Conservation (phyloP, 169 alveolate genomes). For the Eimeria falciformis region DNA sequence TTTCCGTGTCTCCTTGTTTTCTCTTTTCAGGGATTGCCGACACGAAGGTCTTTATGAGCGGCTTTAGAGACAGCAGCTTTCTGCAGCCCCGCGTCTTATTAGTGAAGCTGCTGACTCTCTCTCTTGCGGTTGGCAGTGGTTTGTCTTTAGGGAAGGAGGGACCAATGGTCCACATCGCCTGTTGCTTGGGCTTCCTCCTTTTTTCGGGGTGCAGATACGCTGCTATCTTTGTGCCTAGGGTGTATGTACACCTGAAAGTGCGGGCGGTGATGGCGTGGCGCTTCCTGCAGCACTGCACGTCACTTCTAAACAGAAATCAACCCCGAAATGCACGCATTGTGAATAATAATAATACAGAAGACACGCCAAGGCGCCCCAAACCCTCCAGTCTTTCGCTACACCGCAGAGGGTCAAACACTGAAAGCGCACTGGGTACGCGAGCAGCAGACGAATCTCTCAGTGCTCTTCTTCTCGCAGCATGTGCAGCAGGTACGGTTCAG, state of each 20-base stretch:
- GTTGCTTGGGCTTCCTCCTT: conserved; percentile 77
- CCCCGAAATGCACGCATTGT: too few relatives aligned
- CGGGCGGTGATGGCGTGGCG: too few relatives aligned
- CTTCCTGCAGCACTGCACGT: too few relatives aligned
- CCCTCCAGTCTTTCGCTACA: neutral
- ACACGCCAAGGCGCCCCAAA: neutral
- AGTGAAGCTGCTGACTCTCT: conserved; percentile 81
- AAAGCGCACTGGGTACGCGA: neutral
- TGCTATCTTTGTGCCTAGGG: conserved; percentile 13
- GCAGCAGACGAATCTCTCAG: conserved; percentile 10
- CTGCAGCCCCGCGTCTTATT: conserved; percentile 73
- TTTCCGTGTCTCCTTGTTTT: neutral
- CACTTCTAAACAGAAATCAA: too few relatives aligned
- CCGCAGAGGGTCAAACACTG: neutral
- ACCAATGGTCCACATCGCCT: conserved; percentile 88
- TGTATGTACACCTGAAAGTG: neutral
- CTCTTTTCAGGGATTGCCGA: conserved; percentile 77
- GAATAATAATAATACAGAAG: too few relatives aligned
- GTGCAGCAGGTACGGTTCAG: conserved; percentile 42
- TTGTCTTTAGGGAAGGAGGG: conserved; percentile 87
- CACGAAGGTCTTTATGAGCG: conserved; percentile 76
- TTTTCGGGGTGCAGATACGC: conserved; percentile 12
- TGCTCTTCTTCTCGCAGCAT: conserved; percentile 12
- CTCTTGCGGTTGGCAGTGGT: conserved; percentile 86
- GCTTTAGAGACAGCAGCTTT: conserved; percentile 54